Evolutionary conservation across 169 alveolate species (phyloP), one percentile per base, ranked within the genome.

Genomic region (Cryptosporidium sp.): DNA sequence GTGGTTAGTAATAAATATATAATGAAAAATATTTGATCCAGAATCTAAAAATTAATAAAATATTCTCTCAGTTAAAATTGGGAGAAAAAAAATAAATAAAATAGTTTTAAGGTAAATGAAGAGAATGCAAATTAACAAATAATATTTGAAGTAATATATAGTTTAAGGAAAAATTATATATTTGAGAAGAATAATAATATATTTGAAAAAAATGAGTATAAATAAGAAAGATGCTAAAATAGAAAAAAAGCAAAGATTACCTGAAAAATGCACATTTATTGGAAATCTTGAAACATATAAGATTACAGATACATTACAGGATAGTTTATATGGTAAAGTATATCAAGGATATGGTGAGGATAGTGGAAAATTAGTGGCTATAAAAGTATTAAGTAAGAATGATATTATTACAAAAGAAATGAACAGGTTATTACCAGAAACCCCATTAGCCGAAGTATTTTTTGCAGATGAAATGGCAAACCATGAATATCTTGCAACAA

Each of bases 381-480:
- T 73, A 29, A 73, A 73, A 45, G 31, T 73, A 18, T 33, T 73
- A 21, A 73, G 45, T n/a, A 73, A 73, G 42, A 60, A 73, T 73
- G 86, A 73, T 35, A 73, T 73, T 3, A 73, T 33, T 31, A 56
- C 71, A 56, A 73, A 73, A 35, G 86, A 73, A 58, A 53, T 53
- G 71, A 73, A 73, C 21, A 53, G 86, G 33, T 56, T 42, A 52
- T 31, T 91, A 29, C 93, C 93, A 21, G 93, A 91, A 42, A 91
- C 93, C 9, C 93, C 93, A 8, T 75, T 91, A 8, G 93, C 93
- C 2, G 93, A 91, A 48, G 93, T 91, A 12, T 91, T 91, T 70
- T 91, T 91, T 65, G 72, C 93, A 16, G 65, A 84, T 52, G 85
- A 61, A 42, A 67, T 84, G 92, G 61, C 72, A 21, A 39, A 67